Evolutionary conservation across 139 green algal genomes (phyloP).

Genomic region (Tetradesmus lagerheimii): DNA sequence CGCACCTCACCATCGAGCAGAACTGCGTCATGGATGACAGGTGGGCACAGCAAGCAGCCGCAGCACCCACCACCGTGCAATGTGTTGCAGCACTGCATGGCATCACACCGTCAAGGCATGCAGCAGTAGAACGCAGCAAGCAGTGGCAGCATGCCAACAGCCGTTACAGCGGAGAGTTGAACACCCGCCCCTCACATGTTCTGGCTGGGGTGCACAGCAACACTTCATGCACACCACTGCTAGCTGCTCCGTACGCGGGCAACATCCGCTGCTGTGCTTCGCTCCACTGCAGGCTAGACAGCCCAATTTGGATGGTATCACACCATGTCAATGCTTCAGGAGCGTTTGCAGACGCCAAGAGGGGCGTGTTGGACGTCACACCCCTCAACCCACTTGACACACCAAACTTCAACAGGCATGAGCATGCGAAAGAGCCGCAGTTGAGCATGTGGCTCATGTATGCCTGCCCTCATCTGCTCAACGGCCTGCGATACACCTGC

Average conservation of each 20-base stretch:
- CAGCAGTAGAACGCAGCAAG: background rate
- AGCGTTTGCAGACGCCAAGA: background rate
- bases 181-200: background rate
- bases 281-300: constrained; percentile 7
- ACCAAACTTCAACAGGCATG: constrained; percentile 1
- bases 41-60: background rate
- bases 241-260: background rate
- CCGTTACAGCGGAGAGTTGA: background rate
- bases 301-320: constrained; percentile 30
- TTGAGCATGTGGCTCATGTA: constrained; percentile 44
- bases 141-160: background rate
- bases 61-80: background rate
- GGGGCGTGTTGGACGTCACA: background rate
- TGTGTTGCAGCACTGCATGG: background rate
- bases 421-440: constrained; percentile 18
- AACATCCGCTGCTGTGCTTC: background rate
- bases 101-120: background rate
- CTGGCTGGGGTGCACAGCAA: background rate
- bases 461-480: constrained; percentile 5
- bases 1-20: constrained; percentile 14
- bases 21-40: constrained; percentile 35
- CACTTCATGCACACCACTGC: no score
- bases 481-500: constrained; percentile 8
- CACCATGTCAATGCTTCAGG: constrained; percentile 20
- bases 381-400: background rate